phyloP scores from a whole-genome alignment of 495 filamentous ascomycete species.

The Xylaria sp. region DNA sequence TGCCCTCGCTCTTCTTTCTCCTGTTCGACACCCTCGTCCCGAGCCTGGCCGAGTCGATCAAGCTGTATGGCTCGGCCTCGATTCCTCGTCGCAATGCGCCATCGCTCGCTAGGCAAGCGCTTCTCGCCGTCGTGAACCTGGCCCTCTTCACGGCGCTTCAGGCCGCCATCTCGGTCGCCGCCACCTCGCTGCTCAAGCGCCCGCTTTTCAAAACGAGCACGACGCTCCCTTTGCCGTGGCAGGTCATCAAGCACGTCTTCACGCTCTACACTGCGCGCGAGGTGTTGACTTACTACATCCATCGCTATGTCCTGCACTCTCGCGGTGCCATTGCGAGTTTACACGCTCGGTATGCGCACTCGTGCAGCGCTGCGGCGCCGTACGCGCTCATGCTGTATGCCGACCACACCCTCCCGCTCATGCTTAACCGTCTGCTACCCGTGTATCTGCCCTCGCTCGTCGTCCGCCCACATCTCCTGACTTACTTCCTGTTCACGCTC shows the following conservation, averaged over 20 bases:
- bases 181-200: slow-evolving; percentile 35
- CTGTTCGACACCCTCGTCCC: slow-evolving; percentile 75
- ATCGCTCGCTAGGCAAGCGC: slow-evolving; percentile 49
- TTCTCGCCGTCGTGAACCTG: slow-evolving; percentile 71
- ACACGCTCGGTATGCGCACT: slow-evolving; percentile 73
- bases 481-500: slow-evolving; percentile 73
- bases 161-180: slow-evolving; percentile 52
- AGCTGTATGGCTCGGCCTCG: slow-evolving; percentile 69
- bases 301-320: slow-evolving; percentile 73
- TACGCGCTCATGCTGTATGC: slow-evolving; percentile 68
- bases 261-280: slow-evolving; percentile 64
- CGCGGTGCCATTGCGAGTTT: slow-evolving; percentile 38
- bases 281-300: slow-evolving; percentile 70
- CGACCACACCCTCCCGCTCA: slow-evolving; percentile 80
- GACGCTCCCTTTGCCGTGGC: slow-evolving; percentile 55
- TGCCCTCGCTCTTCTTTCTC: slow-evolving; percentile 77
- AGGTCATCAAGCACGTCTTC: slow-evolving; percentile 70
- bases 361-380: slow-evolving; percentile 56
- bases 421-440: slow-evolving; percentile 74
- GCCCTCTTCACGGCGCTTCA: slow-evolving; percentile 63
- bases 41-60: slow-evolving; percentile 68
- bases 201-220: slow-evolving; percentile 54
- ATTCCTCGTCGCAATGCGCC: slow-evolving; percentile 64
- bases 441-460: slow-evolving; percentile 71
- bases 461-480: slow-evolving; percentile 78